These are phyloP conservation scores for Penicillium verhagenii DNA, from an alignment of 495 filamentous ascomycete species.

Conservation along the genomic window DNA sequence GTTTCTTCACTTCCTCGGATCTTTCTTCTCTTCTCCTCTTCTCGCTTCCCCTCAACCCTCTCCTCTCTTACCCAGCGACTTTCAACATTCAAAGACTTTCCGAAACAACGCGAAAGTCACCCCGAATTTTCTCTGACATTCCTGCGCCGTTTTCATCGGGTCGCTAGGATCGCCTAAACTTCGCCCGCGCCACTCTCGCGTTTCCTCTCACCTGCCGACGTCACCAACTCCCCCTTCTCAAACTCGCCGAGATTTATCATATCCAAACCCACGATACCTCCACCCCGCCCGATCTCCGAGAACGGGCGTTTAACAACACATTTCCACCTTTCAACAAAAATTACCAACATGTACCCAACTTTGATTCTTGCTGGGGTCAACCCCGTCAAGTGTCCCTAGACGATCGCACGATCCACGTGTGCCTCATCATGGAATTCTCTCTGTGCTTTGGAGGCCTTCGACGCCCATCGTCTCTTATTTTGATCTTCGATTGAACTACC, in stretches of 20 bases:
- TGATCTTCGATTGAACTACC: slow-evolving; percentile 10
- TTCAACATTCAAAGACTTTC: neutral
- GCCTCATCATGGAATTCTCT: slow-evolving; percentile 36
- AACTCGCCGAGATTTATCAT: neutral
- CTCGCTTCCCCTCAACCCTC: slow-evolving; percentile 13
- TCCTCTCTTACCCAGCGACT: neutral
- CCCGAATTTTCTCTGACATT: slow-evolving; percentile 11
- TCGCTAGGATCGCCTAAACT: slow-evolving; percentile 9
- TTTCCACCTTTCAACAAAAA: slow-evolving; percentile 1
- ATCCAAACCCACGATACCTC: neutral
- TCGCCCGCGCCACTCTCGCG: neutral
- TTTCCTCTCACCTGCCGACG: neutral
- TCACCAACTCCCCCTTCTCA: neutral
- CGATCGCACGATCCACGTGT: slow-evolving; percentile 26
- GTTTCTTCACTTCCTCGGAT: slow-evolving; percentile 6
- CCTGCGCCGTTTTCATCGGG: slow-evolving; percentile 25
- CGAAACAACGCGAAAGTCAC: neutral
- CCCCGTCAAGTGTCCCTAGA: slow-evolving; percentile 32
- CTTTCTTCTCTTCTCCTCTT: slow-evolving; percentile 8
- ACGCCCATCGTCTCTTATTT: slow-evolving; percentile 21
- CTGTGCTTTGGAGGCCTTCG: slow-evolving; percentile 35
- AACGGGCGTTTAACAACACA: neutral
- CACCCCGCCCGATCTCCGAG: slow-evolving; percentile 3
- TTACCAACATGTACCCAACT: slow-evolving; percentile 27
- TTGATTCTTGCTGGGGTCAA: slow-evolving; percentile 20